A percentile compares a stretch with the other conserved stretches of the same genome.
Evolutionary conservation across 2,329 filamentous ascomycete genomes (phyloP).

Genomic region (Bertia moriformis): DNA sequence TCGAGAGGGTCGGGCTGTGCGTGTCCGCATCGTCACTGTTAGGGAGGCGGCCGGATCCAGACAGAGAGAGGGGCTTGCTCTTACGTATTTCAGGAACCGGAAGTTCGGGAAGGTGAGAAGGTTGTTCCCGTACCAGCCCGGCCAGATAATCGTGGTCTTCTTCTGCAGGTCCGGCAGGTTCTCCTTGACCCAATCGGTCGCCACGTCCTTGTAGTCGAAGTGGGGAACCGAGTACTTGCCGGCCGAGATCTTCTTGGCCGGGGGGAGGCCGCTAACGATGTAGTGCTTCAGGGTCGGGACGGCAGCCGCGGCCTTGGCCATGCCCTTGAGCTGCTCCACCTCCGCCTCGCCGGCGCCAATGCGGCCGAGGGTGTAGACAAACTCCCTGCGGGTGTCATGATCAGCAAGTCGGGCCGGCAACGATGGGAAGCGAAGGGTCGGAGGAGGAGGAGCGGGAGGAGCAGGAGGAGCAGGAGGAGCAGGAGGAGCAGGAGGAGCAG

Average conservation of each 20-base stretch:
- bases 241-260: conserved; percentile 2
- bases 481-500: too few species aligned
- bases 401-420: too few species aligned
- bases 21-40: too few species aligned
- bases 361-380: conserved; percentile 4
- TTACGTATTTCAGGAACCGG: neutral
- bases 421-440: too few species aligned
- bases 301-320: conserved; percentile 7
- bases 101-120: conserved; percentile 3
- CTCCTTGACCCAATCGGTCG: conserved; percentile 7
- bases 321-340: conserved; percentile 7
- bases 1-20: conserved; percentile 1
- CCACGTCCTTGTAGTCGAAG: conserved; percentile 8
- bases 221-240: conserved; percentile 8
- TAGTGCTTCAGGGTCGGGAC: conserved; percentile 7
- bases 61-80: too few species aligned
- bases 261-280: conserved; percentile 10
- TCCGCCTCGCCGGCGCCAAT: conserved; percentile 7
- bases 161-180: conserved; percentile 4
- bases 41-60: too few species aligned
- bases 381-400: conserved; percentile 1
- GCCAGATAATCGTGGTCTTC: conserved; percentile 10
- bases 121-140: conserved; percentile 6
- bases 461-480: too few species aligned
- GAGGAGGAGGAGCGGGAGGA: neutral